Base-by-base conservation (phyloP, 2,329 filamentous ascomycete species). In the Camillea tinctor region DNA sequence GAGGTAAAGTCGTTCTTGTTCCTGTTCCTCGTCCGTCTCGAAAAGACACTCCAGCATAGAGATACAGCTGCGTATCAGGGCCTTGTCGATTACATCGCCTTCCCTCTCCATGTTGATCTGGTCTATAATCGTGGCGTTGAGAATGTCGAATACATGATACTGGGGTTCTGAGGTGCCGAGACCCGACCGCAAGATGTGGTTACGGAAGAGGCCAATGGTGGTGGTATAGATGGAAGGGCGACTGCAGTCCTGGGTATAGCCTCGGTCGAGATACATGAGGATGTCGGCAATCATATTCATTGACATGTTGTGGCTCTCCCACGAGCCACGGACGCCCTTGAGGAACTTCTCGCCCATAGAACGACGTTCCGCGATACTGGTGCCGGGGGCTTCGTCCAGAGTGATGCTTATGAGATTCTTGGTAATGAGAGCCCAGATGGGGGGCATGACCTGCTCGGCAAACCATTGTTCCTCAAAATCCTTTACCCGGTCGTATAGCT, bases 271-370 rank as follows among this genome's bases (percentile, higher is more conserved):
- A 72, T 97, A 97, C 93, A 98, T 97, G 55, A 98, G 82, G 30
- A 98, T 92, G 74, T 98, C 95, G 3, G 93, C 93, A 55, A 92
- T 89, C 94, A 98, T 98, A 72, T 92, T 93, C 91, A 97, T 97
- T 51, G 91, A 93, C 59, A 91, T 85, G 72, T 93, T 91, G 72
- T 99, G 93, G 64, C 96, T 90, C 62, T 93, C 87, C 92, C 93
- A 99, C 2, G 88, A 87, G 60, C 88, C 82, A 67, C 89, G 89
- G 15, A 98, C 75, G 0, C 87, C 89, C 58, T 85, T 86, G 60
- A 99, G 76, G 65, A 98, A 96, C 70, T 84, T 88, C 75, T 97
- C 93, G 53, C 93, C 93, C 40, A 90, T 89, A 50, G 89, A 84
- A 52, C 91, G 84, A 58, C 91, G 86, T 77, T 97, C 93, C 67